These are phyloP conservation scores for Oryza glaberrima DNA, from an alignment of 176 grass and related monocot genomes.

Conservation along the genomic window DNA sequence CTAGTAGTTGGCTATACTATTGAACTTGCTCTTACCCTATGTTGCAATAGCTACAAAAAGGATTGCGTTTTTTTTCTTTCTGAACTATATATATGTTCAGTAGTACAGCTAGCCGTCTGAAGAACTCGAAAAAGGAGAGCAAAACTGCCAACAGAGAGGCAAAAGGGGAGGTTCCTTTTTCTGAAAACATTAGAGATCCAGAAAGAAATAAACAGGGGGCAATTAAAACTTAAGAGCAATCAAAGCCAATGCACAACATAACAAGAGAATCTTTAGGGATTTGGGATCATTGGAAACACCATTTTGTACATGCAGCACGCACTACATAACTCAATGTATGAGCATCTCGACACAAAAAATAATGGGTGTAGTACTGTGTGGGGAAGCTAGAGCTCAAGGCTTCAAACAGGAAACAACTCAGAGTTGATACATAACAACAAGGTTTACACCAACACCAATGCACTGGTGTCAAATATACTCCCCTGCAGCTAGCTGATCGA, in stretches of 20 bases:
- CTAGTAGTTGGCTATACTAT: no score
- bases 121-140: background rate
- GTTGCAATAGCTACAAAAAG: background rate
- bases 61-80: background rate
- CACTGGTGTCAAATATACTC: conserved; percentile 19
- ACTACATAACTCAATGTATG: conserved; percentile 24
- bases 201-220: no score
- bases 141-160: no score
- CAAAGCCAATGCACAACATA: conserved; percentile 1
- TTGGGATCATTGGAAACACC: conserved; percentile 41
- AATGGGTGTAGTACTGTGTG: conserved; percentile 17
- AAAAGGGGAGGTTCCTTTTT: background rate
- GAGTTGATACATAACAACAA: conserved; percentile 37
- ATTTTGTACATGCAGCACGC: conserved; percentile 19
- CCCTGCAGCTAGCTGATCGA: background rate
- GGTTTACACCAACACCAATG: conserved; percentile 47
- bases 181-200: background rate
- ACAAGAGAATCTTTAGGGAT: conserved; percentile 52
- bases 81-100: background rate
- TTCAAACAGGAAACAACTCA: conserved; percentile 44
- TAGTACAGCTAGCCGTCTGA: background rate
- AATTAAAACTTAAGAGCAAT: background rate
- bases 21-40: no score
- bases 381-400: conserved; percentile 40
- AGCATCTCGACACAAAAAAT: conserved; percentile 56